phyloP scores from a whole-genome alignment of 2,329 filamentous ascomycete species.

The Dichotomopilus funicola region DNA sequence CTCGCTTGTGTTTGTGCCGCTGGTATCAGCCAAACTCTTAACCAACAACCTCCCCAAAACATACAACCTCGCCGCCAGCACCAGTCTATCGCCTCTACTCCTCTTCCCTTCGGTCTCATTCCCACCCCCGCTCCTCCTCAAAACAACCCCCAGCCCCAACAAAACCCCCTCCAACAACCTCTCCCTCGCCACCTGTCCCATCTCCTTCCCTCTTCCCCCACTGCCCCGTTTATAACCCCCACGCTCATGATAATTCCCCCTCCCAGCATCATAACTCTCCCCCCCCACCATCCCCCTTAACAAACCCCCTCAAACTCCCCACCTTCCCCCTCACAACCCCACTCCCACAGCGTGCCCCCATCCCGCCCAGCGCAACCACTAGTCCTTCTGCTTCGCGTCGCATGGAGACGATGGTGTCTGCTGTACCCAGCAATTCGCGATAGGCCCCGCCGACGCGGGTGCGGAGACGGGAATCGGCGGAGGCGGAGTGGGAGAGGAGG shows the following conservation, averaged over 20 bases:
- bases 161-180: slow-evolving; percentile 14
- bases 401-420: slow-evolving; percentile 91
- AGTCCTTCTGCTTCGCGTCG: slow-evolving; percentile 67
- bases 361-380: slow-evolving; percentile 62
- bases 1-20: slow-evolving; percentile 27
- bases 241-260: slow-evolving; percentile 10
- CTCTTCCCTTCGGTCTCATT: slow-evolving; percentile 35
- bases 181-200: slow-evolving; percentile 19
- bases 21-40: slow-evolving; percentile 56
- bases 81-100: slow-evolving; percentile 41
- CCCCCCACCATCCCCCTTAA: slow-evolving; percentile 20
- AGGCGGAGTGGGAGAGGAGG: slow-evolving; percentile 53
- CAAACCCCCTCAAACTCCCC: slow-evolving; percentile 47
- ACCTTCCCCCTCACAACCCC: slow-evolving; percentile 61
- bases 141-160: slow-evolving; percentile 7
- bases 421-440: slow-evolving; percentile 82
- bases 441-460: slow-evolving; percentile 65
- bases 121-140: slow-evolving; percentile 42
- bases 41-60: slow-evolving; percentile 69
- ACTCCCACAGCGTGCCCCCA: slow-evolving; percentile 73
- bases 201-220: not conserved
- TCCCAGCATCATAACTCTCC: no score
- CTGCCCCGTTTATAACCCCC: not conserved
- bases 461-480: slow-evolving; percentile 55
- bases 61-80: slow-evolving; percentile 62